Percentiles rank a stretch among this genome's conserved stretches.
These are phyloP conservation scores for Omphalea diandra DNA, from an alignment of 441 rosid species.

Conservation along the genomic window DNA sequence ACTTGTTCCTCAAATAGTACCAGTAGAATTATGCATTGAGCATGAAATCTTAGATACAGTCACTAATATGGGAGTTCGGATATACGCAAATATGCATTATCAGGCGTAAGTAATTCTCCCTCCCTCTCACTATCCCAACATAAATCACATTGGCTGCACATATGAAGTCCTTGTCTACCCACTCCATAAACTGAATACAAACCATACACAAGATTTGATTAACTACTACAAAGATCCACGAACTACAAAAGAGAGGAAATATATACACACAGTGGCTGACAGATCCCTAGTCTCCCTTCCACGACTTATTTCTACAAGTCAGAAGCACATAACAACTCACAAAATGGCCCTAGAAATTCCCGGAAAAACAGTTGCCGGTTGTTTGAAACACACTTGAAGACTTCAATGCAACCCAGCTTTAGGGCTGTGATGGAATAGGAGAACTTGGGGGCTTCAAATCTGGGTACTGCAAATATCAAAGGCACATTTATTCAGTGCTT, in stretches of 20 bases:
- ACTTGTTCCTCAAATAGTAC: too few species aligned
- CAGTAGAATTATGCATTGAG: too few species aligned
- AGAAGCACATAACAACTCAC: conserved; percentile 20
- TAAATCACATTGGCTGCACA: neutral
- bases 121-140: neutral
- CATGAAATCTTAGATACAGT: too few species aligned
- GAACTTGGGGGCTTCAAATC: conserved; percentile 95
- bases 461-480: conserved; percentile 57
- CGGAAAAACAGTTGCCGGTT: conserved; percentile 11
- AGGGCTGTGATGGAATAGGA: conserved; percentile 83
- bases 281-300: neutral
- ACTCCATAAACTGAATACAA: neutral
- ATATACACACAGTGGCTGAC: neutral
- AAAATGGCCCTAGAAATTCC: conserved; percentile 22
- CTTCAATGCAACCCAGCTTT: conserved; percentile 24
- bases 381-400: conserved; percentile 6
- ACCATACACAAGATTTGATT: too few species aligned
- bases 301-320: neutral
- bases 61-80: too few species aligned
- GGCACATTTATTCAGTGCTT: neutral
- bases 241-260: neutral
- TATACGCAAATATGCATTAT: too few species aligned
- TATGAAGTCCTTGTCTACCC: neutral
- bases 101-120: too few species aligned
- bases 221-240: conserved; percentile 10